Evolutionary conservation across 2,329 filamentous ascomycete species (phyloP).

Genomic region (Gremmenia infestans): DNA sequence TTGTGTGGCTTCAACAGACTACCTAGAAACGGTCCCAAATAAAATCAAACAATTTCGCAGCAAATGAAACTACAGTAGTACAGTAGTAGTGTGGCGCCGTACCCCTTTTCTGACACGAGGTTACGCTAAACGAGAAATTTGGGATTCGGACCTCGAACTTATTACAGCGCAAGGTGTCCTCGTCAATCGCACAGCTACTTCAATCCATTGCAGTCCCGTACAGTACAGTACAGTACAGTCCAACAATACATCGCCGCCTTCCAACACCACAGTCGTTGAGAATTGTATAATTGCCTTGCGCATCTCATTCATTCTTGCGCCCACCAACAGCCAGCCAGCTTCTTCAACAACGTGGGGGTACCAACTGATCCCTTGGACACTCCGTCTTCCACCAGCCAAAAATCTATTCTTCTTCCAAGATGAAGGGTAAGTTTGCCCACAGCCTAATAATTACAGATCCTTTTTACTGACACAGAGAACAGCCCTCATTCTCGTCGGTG

Average conservation of each 20-base stretch:
- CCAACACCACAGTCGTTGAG: neutral
- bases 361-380: neutral
- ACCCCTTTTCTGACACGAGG: neutral
- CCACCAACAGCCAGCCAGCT: neutral
- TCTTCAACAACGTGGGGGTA: constrained; percentile 12
- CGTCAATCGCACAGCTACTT: neutral
- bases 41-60: no score
- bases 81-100: neutral
- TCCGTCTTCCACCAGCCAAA: neutral
- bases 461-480: constrained; percentile 18
- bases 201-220: neutral
- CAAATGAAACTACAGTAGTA: no score
- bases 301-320: constrained; percentile 1
- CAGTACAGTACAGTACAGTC: neutral
- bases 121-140: constrained; percentile 9
- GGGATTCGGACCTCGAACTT: neutral
- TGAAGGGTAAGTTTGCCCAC: constrained; percentile 28
- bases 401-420: constrained; percentile 22
- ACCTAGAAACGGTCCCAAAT: no score
- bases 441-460: neutral
- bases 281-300: neutral
- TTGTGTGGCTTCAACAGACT: no score
- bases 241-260: neutral
- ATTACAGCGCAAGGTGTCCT: constrained; percentile 7
- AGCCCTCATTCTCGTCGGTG: constrained; percentile 99